Conservation (phyloP, 1,139 yeast species). For the Kodamaea ohmeri region DNA sequence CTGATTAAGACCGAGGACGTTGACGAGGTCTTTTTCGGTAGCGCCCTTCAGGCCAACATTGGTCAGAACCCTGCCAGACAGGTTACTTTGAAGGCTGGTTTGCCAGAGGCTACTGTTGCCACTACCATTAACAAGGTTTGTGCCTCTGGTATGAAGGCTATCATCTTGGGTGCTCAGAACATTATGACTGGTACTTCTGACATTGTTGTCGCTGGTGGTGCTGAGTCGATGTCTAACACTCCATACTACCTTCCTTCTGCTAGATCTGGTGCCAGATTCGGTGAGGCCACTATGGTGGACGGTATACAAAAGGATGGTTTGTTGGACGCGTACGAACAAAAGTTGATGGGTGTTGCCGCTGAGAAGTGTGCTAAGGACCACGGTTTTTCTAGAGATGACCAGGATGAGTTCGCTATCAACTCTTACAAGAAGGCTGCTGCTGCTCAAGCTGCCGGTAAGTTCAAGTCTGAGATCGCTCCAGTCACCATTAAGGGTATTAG, state of each 20-base stretch:
- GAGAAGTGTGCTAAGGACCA: constrained; percentile 89
- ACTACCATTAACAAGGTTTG: constrained; percentile 95
- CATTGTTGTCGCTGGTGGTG: constrained; percentile 94
- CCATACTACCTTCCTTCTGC: constrained; percentile 90
- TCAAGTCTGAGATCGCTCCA: constrained; percentile 77
- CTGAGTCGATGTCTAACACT: constrained; percentile 94
- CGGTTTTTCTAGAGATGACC: constrained; percentile 61
- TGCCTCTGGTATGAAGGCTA: constrained; percentile 93
- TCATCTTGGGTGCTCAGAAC: constrained; percentile 86
- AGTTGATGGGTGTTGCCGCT: constrained; percentile 94
- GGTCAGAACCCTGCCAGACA: constrained; percentile 99
- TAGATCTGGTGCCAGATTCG: constrained; percentile 86
- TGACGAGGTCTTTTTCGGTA: constrained; percentile 91
- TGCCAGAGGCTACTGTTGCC: constrained; percentile 74
- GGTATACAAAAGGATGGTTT: constrained; percentile 91
- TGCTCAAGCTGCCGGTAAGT: constrained; percentile 80
- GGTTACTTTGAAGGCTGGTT: constrained; percentile 89
- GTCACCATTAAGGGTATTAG: constrained; percentile 84
- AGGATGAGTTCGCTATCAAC: constrained; percentile 65
- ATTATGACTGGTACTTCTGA: constrained; percentile 88
- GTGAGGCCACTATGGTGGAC: constrained; percentile 74
- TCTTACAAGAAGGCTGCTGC: constrained; percentile 77
- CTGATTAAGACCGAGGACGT: constrained; percentile 73
- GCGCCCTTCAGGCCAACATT: constrained; percentile 86
- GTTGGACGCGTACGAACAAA: constrained; percentile 80